phyloP scores from a whole-genome alignment of 306 rosid genomes.

The Gastrolobium bilobum region DNA sequence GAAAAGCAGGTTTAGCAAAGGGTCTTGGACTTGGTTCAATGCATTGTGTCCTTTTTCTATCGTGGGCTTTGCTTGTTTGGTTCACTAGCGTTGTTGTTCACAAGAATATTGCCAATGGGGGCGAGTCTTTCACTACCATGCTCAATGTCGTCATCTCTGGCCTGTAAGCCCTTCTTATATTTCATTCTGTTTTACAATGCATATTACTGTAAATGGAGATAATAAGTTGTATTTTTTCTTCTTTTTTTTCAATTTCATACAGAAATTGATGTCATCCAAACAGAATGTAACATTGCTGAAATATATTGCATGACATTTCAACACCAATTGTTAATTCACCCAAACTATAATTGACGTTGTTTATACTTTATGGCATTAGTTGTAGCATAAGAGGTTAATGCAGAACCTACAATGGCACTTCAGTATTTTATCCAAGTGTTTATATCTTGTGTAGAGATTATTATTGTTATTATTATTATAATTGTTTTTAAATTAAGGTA shows the following conservation, averaged over 20 bases:
- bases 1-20: constrained; percentile 89
- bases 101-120: constrained; percentile 88
- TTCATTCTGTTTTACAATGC: constrained; percentile 2
- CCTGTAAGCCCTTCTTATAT: constrained; percentile 72
- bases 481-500: constrained; percentile 14
- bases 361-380: neutral
- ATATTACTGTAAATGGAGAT: neutral
- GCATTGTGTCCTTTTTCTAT: constrained; percentile 92
- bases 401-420: neutral
- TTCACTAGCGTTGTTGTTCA: constrained; percentile 92
- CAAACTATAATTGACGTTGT: neutral
- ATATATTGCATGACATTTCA: neutral
- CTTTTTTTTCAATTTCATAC: too few relatives aligned
- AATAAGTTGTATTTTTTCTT: too few relatives aligned
- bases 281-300: neutral
- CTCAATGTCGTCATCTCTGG: constrained; percentile 97
- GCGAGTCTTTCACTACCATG: constrained; percentile 98
- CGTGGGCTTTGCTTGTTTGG: constrained; percentile 94
- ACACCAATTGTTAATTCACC: neutral
- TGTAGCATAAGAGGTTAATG: neutral
- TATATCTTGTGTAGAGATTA: constrained; percentile 20
- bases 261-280: neutral
- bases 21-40: constrained; percentile 91
- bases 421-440: neutral
- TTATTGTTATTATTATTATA: neutral